Percentiles rank a stretch among this genome's conserved stretches.
Conservation (phyloP, 2,329 filamentous ascomycete species). For the Macrophomina tecta region DNA sequence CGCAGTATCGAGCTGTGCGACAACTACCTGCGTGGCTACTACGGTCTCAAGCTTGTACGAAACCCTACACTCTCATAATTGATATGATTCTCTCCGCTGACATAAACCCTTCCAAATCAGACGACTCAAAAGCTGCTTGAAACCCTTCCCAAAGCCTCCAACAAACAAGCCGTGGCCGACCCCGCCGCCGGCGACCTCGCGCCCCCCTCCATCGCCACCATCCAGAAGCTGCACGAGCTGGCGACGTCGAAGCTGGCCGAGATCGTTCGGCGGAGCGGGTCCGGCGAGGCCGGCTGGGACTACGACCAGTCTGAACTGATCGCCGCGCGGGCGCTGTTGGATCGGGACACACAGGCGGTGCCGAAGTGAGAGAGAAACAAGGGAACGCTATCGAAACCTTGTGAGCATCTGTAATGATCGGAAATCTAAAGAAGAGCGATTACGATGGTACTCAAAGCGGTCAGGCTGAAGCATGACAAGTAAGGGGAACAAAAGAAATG, state of each 20-base stretch:
- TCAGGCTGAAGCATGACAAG: neutral
- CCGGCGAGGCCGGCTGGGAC: slow-evolving; percentile 72
- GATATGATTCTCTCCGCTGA: neutral
- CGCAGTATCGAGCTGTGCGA: slow-evolving; percentile 93
- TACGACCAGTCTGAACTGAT: slow-evolving; percentile 74
- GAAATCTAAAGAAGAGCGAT: no score
- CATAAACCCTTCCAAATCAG: neutral
- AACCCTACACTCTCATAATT: neutral
- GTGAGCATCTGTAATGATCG: no score
- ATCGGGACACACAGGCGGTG: slow-evolving; percentile 51
- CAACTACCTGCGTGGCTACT: slow-evolving; percentile 89
- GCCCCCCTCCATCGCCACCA: slow-evolving; percentile 62
- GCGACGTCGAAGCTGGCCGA: slow-evolving; percentile 78
- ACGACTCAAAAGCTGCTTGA: slow-evolving; percentile 35
- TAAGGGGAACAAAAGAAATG: neutral
- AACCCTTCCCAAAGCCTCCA: slow-evolving; percentile 34
- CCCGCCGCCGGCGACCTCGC: slow-evolving; percentile 47
- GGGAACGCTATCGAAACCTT: no score
- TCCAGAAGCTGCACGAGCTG: slow-evolving; percentile 72
- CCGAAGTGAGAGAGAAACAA: neutral
- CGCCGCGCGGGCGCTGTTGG: slow-evolving; percentile 72
- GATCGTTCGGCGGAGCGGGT: slow-evolving; percentile 70
- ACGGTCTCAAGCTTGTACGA: slow-evolving; percentile 81
- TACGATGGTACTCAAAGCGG: no score
- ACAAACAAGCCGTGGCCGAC: slow-evolving; percentile 37